Percentiles rank a stretch among this genome's conserved stretches.
These are phyloP conservation scores for Trichoderma harzianum DNA, from an alignment of 2,329 filamentous ascomycete genomes.

Conservation along the genomic window DNA sequence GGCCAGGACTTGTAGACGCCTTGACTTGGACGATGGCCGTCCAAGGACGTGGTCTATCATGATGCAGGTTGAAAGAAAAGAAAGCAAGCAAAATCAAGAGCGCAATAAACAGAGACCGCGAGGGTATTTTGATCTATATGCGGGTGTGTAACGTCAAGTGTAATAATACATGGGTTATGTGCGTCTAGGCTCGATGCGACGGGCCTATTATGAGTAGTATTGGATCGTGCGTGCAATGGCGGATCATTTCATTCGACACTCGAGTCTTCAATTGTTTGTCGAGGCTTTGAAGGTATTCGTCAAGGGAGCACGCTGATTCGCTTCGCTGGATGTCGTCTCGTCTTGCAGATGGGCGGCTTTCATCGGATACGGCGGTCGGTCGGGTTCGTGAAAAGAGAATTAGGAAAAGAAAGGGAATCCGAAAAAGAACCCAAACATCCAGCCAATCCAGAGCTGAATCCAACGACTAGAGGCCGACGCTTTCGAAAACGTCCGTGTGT, in stretches of 20 bases:
- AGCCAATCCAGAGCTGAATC: not conserved
- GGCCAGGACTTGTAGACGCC: constrained; percentile 86
- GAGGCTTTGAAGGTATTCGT: not conserved
- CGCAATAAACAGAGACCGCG: not conserved
- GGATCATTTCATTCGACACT: not conserved
- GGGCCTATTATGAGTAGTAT: not conserved
- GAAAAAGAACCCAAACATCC: not conserved
- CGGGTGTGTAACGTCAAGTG: not conserved
- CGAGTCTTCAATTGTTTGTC: not conserved
- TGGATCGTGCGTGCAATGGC: not conserved
- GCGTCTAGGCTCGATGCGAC: not conserved
- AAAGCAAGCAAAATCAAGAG: not conserved
- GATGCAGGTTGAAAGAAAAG: not conserved
- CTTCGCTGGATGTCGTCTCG: not conserved
- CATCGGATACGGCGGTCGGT: not conserved
- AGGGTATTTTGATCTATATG: constrained; percentile 6
- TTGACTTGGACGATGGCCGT: constrained; percentile 83
- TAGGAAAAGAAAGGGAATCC: not conserved
- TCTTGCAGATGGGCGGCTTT: not conserved
- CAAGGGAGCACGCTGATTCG: not conserved
- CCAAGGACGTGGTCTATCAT: constrained; percentile 89
- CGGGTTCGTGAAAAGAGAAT: not conserved
- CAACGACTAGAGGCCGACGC: not conserved
- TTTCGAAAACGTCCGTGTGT: not conserved
- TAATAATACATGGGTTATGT: constrained; percentile 2